Conservation (phyloP, 2,329 filamentous ascomycete species). For the Cordyceps farinosa region DNA sequence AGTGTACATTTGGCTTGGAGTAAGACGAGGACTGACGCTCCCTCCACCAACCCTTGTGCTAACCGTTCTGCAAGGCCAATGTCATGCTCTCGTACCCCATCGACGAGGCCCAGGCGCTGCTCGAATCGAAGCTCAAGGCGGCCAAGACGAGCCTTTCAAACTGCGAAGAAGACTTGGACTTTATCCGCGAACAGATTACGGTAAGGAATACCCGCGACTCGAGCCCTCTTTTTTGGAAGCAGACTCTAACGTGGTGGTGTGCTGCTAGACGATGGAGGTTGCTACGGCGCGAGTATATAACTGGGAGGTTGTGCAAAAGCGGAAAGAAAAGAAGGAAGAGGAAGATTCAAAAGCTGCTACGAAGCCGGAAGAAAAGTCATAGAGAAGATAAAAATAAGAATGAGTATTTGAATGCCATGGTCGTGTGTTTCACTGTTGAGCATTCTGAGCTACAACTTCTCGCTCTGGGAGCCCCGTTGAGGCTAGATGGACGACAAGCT, state of each 20-base stretch:
- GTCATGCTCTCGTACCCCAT: constrained; percentile 97
- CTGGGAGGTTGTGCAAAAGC: constrained; percentile 94
- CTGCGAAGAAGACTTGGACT: constrained; percentile 95
- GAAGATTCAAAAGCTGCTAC: constrained; percentile 36
- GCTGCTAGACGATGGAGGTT: constrained; percentile 83
- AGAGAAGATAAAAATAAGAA: constrained; percentile 20
- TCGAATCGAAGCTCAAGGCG: constrained; percentile 71
- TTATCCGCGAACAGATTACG: constrained; percentile 93
- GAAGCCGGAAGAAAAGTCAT: constrained; percentile 36
- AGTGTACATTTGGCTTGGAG: constrained; percentile 95
- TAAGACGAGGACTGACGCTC: constrained; percentile 45
- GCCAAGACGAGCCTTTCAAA: constrained; percentile 79
- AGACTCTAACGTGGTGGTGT: background rate
- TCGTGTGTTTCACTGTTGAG: background rate
- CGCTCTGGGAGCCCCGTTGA: background rate
- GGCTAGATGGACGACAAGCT: too few species aligned
- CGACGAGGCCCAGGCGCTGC: constrained; percentile 75
- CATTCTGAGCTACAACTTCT: too few species aligned
- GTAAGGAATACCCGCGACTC: constrained; percentile 42
- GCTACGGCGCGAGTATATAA: constrained; percentile 97
- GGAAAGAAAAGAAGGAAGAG: constrained; percentile 79
- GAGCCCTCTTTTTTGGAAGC: background rate
- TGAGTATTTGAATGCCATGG: constrained; percentile 13
- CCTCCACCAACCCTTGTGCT: too few species aligned
- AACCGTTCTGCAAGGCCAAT: constrained; percentile 65